Evolutionary conservation across 805 yeast genomes (phyloP), one percentile per base, ranked within the genome.

Genomic region (Brettanomyces anomalus): DNA sequence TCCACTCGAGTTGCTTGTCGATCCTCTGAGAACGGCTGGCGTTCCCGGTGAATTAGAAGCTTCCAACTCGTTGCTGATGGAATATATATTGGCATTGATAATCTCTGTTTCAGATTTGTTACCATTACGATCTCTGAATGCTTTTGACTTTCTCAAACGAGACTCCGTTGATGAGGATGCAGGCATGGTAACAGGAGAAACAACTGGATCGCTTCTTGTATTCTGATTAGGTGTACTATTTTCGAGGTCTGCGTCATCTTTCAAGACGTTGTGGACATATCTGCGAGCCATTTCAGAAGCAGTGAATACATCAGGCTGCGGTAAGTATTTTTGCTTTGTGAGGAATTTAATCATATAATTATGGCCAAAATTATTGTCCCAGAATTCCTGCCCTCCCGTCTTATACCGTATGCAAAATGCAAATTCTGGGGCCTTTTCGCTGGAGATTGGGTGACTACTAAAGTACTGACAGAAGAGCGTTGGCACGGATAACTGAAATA

Each of bases 361-460:
- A 37, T 62, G 57, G 41, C 56, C 55, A 33, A 62, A 48, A 61
- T 86, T 87, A 64, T 84, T 86, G 59, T 86, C 96, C 95, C 95
- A 86, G 54, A 57, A 72, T 49, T 79, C 88, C 37, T 55, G 52
- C 14, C 71, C 70, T 36, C 63, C 59, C 16, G 76, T 62, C 38
- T 56, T 53, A 57, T 75, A 85, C 42, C 73, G 70, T 35, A 82
- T 70, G 53, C 94, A 85, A 51, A 84, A 64, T 36, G 49, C 43
- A 40, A 59, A 50, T 15, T 42, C 44, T 4, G 62, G 62, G 6
- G 43, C 49, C 14, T 37, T 33, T 10, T 24, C 32, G 8, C 30
- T 24, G 2, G 66, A 62, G 36, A 44, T 46, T 8, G 40, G 47
- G 32, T 54, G 54, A 8, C 52, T 47, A 11, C 47, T 47, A 16